A percentile compares a stretch with the other conserved stretches of the same genome.
Evolutionary conservation across 345 rosid species (phyloP).

Genomic region (Aquilaria malaccensis): DNA sequence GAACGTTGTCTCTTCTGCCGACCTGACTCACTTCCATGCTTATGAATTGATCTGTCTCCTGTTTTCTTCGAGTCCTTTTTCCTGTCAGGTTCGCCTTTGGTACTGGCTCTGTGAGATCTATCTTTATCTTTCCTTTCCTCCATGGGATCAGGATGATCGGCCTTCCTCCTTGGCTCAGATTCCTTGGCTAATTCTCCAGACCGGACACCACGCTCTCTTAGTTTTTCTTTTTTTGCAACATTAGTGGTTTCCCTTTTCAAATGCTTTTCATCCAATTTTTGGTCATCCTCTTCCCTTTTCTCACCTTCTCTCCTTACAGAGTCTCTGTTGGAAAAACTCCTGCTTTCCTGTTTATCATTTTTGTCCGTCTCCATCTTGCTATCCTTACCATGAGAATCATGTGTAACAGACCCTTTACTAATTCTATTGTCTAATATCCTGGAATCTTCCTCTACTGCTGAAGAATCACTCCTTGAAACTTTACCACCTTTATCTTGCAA

Average conservation of each 20-base stretch:
- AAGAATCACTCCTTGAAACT: background rate
- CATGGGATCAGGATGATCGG: conserved; percentile 30
- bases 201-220: conserved; percentile 32
- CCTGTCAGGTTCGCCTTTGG: conserved; percentile 40
- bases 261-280: conserved; percentile 38
- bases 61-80: conserved; percentile 47
- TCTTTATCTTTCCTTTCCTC: conserved; percentile 51
- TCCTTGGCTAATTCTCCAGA: conserved; percentile 42
- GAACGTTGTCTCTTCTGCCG: conserved; percentile 64
- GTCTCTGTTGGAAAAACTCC: conserved; percentile 29
- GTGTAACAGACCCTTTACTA: conserved; percentile 19
- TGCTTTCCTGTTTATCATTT: conserved; percentile 36
- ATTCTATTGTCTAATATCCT: conserved; percentile 14
- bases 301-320: conserved; percentile 26
- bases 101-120: conserved; percentile 38
- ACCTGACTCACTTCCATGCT: conserved; percentile 40
- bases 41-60: conserved; percentile 43
- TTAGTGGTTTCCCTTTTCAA: conserved; percentile 42
- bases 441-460: conserved; percentile 9
- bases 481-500: too few species aligned
- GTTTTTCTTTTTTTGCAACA: conserved; percentile 35
- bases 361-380: conserved; percentile 25
- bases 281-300: conserved; percentile 29
- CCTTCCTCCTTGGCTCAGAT: conserved; percentile 43
- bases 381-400: conserved; percentile 32